These are phyloP conservation scores for Colletotrichum theobromicola DNA, from an alignment of 2,329 filamentous ascomycete species.

Conservation along the genomic window DNA sequence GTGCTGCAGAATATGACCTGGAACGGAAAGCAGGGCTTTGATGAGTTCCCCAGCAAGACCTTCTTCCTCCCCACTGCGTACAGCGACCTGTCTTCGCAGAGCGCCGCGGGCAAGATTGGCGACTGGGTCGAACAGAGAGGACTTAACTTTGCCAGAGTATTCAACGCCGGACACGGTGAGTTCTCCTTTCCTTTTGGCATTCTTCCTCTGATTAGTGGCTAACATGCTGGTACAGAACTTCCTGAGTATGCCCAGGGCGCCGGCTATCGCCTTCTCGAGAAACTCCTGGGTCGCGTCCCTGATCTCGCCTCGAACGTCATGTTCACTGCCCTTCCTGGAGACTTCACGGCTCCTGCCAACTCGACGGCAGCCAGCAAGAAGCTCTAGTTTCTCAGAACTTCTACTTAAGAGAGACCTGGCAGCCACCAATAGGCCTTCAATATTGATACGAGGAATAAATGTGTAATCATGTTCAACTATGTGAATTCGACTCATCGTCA, in stretches of 20 bases:
- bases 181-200: neutral
- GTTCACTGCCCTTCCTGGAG: neutral
- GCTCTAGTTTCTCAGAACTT: neutral
- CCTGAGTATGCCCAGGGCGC: neutral
- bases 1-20: conserved; percentile 85
- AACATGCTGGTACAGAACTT: neutral
- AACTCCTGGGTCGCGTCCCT: neutral
- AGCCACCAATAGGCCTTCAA: too few species aligned
- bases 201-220: neutral
- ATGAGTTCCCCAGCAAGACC: conserved; percentile 60
- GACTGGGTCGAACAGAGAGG: conserved; percentile 8
- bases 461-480: neutral
- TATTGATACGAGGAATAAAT: neutral
- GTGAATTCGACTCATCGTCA: too few species aligned
- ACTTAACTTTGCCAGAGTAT: neutral
- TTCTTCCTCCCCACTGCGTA: conserved; percentile 66
- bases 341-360: neutral
- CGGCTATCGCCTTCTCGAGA: neutral
- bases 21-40: conserved; percentile 74
- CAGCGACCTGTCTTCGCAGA: conserved; percentile 6
- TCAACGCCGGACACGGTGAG: neutral
- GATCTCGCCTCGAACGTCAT: neutral
- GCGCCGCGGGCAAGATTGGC: neutral
- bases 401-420: too few species aligned
- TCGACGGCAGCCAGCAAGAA: neutral